phyloP scores from a whole-genome alignment of 352 stramenopile genomes.

The Aphanomyces euteiches region DNA sequence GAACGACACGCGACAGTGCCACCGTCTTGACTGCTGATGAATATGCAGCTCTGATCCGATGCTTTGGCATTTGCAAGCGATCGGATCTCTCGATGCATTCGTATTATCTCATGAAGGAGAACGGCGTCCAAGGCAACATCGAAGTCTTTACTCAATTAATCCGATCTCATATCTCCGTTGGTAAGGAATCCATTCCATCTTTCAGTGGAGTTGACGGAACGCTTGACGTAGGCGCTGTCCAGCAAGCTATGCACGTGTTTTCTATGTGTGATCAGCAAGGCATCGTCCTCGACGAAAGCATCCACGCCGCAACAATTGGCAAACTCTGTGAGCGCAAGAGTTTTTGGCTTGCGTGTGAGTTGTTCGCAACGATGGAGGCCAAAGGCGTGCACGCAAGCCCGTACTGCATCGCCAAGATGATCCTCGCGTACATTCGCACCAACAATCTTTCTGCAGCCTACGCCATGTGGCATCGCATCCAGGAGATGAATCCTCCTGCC shows the following conservation, averaged over 20 bases:
- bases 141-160: constrained; percentile 69
- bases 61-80: constrained; percentile 55
- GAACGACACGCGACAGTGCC: constrained; percentile 32
- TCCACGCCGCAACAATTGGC: constrained; percentile 76
- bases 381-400: constrained; percentile 54
- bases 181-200: constrained; percentile 9
- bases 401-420: constrained; percentile 73
- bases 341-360: constrained; percentile 59
- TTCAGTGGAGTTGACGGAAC: neutral
- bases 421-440: constrained; percentile 70
- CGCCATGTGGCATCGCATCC: constrained; percentile 70
- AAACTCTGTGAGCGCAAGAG: constrained; percentile 52
- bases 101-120: constrained; percentile 66
- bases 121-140: constrained; percentile 43
- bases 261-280: constrained; percentile 49
- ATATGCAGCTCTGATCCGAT: constrained; percentile 60
- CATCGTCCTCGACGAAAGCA: constrained; percentile 54
- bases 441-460: constrained; percentile 58
- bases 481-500: constrained; percentile 41
- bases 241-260: constrained; percentile 79
- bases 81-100: constrained; percentile 52
- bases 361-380: constrained; percentile 75
- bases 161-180: constrained; percentile 52
- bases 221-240: constrained; percentile 35
- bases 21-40: constrained; percentile 38